Evolutionary conservation across 768 basidiomycete species (phyloP), one percentile per base, ranked within the genome.

Genomic region (Pisolithus marmoratus): DNA sequence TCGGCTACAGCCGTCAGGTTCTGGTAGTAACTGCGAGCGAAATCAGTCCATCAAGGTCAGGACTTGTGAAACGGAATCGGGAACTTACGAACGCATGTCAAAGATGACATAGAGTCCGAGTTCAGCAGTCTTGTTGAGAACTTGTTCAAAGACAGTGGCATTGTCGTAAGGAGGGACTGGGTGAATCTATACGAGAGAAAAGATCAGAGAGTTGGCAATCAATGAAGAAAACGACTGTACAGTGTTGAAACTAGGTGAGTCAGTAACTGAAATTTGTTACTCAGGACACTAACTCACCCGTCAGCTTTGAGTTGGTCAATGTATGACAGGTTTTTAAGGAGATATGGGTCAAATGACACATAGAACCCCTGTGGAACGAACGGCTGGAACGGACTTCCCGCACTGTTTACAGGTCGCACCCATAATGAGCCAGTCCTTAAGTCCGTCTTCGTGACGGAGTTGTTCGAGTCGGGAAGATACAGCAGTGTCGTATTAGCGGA

Each of bases 351-450:
- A 44, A 85, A 84, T 5, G 73, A 64, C 0, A 87, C 81, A 57
- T 88, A 90, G 65, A 86, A 91, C 0, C 88, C 88, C 43, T 87
- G 77, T 0, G 90, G 87, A 51, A 90, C 65, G 12, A 84, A 65
- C 0, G 76, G 67, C 54, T 72, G 60, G 54, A 67, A 67, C 1
- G 31, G 52, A 15, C 34, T 12, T 20, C 61, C 61, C 6, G 54
- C 60, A n/a, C 55, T 54, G 43, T 58, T 31, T 3, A 51, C 65
- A 50, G 67, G 69, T 48, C 73, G 73, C 5, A 65, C 68, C 59
- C 77, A 66, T 36, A 79, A 55, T 6, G 71, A 69, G 2, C 77
- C 78, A 1, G 75, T 76, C 23, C 74, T 67, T 54, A 72, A 47
- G 53, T 81, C 79, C 8, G 76, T 70, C 61, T 79, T 79, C 1